Evolutionary conservation across 2,329 filamentous ascomycete species (phyloP).

Genomic region (Pochonia chlamydosporia): DNA sequence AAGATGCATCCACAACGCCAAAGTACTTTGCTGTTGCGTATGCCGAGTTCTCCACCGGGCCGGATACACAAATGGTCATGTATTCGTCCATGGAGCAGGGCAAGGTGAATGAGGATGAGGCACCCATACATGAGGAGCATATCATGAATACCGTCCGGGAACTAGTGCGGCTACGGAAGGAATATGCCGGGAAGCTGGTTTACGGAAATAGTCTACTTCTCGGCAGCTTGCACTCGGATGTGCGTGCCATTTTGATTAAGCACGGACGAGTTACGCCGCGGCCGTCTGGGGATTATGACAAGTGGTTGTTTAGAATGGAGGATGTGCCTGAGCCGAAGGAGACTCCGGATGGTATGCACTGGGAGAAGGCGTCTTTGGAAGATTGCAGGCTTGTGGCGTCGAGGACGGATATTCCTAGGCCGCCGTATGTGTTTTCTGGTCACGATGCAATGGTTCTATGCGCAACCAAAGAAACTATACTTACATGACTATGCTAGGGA

Average conservation of each 20-base stretch:
- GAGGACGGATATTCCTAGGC: slow-evolving; percentile 50
- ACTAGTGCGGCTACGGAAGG: slow-evolving; percentile 19
- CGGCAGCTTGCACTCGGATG: slow-evolving; percentile 26
- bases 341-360: slow-evolving; percentile 42
- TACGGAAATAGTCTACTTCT: slow-evolving; percentile 28
- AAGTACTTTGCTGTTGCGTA: slow-evolving; percentile 50
- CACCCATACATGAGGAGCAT: slow-evolving; percentile 25
- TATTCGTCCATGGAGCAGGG: slow-evolving; percentile 47
- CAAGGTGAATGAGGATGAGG: background rate
- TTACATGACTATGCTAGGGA: no score
- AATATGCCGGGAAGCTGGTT: slow-evolving; percentile 11
- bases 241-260: slow-evolving; percentile 18
- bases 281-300: slow-evolving; percentile 35
- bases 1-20: background rate
- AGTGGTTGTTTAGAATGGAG: slow-evolving; percentile 51
- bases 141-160: slow-evolving; percentile 25
- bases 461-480: no score
- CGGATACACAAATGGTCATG: slow-evolving; percentile 61
- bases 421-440: slow-evolving; percentile 29
- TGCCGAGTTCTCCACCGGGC: slow-evolving; percentile 52
- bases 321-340: slow-evolving; percentile 31
- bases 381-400: slow-evolving; percentile 52
- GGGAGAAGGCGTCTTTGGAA: slow-evolving; percentile 43
- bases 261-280: slow-evolving; percentile 20
- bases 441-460: no score